Conservation (phyloP, 2,329 filamentous ascomycete genomes). For the Pseudopyricularia javanii region DNA sequence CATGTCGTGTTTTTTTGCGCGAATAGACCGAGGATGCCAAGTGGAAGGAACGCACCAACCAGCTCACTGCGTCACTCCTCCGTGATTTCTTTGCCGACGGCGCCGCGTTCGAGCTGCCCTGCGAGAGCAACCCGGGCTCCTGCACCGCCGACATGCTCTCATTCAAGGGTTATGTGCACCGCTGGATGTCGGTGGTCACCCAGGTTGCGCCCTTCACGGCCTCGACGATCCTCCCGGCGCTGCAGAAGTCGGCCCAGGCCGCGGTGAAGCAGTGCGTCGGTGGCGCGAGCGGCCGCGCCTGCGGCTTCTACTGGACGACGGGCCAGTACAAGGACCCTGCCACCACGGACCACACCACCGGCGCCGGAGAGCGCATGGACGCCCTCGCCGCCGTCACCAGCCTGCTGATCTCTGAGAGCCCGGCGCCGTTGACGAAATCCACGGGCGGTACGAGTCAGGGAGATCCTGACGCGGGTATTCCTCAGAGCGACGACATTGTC, state of each 20-base stretch:
- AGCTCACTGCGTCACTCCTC: conserved; percentile 37
- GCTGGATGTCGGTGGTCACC: conserved; percentile 50
- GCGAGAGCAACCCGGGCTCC: conserved; percentile 20
- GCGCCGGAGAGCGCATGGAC: conserved; percentile 40
- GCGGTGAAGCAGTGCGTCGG: conserved; percentile 48
- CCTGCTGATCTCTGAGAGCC: conserved; percentile 21
- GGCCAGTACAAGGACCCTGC: conserved; percentile 15
- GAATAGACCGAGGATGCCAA: conserved; percentile 31
- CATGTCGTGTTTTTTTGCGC: neutral
- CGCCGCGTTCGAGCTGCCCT: conserved; percentile 46
- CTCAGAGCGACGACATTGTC: neutral
- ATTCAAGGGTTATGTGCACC: conserved; percentile 59
- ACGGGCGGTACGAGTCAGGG: conserved; percentile 30
- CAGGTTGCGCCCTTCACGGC: conserved; percentile 50
- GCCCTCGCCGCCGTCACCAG: conserved; percentile 34
- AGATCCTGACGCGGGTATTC: conserved; percentile 15
- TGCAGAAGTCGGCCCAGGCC: conserved; percentile 43
- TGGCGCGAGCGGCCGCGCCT: conserved; percentile 32
- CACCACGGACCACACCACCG: conserved; percentile 22
- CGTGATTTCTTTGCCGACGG: conserved; percentile 42
- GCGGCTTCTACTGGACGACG: conserved; percentile 52
- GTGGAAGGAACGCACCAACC: conserved; percentile 45
- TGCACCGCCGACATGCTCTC: conserved; percentile 63
- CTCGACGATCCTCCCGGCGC: conserved; percentile 40
- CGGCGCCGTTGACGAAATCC: conserved; percentile 19